phyloP scores from a whole-genome alignment of 805 yeast species.

The Saturnispora sekii region DNA sequence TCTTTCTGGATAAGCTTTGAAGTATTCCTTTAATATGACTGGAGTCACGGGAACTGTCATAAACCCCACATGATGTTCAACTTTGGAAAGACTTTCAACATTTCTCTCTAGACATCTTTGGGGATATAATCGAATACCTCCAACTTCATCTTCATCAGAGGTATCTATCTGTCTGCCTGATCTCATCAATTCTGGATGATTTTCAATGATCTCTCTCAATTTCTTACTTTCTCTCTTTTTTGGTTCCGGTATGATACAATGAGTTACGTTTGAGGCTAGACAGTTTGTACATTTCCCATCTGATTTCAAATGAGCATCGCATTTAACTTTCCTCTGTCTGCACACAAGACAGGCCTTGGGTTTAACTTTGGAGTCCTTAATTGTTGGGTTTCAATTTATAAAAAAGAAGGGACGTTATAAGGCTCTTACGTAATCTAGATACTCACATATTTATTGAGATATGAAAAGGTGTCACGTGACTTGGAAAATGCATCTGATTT shows the following conservation, averaged over 20 bases:
- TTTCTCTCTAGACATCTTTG: slow-evolving; percentile 13
- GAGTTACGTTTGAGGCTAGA: slow-evolving; percentile 53
- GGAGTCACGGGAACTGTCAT: slow-evolving; percentile 24
- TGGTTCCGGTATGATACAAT: slow-evolving; percentile 54
- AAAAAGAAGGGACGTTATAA: not conserved
- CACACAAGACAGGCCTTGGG: slow-evolving; percentile 72
- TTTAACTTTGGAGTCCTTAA: not conserved
- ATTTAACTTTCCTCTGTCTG: slow-evolving; percentile 68
- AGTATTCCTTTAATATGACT: slow-evolving; percentile 22
- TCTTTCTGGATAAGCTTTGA: slow-evolving; percentile 5
- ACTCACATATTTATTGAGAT: not conserved
- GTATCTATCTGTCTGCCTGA: no score
- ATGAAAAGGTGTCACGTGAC: not conserved
- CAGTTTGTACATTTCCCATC: slow-evolving; percentile 56
- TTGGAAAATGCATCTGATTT: not conserved
- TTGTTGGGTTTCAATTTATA: not conserved
- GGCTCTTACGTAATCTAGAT: not conserved
- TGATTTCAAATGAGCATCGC: slow-evolving; percentile 51
- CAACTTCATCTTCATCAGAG: not conserved
- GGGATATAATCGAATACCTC: slow-evolving; percentile 16
- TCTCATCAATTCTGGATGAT: slow-evolving; percentile 5
- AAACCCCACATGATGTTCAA: slow-evolving; percentile 27
- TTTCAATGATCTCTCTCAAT: slow-evolving; percentile 15
- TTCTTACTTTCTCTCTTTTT: slow-evolving; percentile 21
- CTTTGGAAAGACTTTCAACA: slow-evolving; percentile 11